phyloP scores from a whole-genome alignment of 2,329 filamentous ascomycete genomes.

The Xylariaceae sp. region DNA sequence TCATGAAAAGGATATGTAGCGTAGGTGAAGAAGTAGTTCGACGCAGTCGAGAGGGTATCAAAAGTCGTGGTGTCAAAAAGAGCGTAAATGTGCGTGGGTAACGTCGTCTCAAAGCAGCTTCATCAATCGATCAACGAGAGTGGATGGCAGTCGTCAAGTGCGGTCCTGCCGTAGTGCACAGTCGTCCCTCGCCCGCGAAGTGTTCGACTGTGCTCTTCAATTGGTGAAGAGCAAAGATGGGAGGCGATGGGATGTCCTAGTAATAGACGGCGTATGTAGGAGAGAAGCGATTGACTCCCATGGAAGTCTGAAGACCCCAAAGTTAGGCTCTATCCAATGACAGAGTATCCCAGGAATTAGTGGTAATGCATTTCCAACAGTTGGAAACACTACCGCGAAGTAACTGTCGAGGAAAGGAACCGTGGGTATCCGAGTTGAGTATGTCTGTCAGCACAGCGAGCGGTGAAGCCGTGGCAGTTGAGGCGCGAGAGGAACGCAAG shows the following conservation, averaged over 20 bases:
- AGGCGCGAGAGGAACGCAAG: constrained; percentile 1
- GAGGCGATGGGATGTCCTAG: constrained; percentile 8
- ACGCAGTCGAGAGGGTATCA: constrained; percentile 23
- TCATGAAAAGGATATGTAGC: no score
- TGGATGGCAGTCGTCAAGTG: constrained; percentile 19
- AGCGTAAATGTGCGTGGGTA: constrained; percentile 20
- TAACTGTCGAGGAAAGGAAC: no score
- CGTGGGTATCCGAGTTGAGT: no score
- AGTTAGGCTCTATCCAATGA: no score
- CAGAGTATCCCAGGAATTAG: no score
- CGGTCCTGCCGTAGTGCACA: constrained; percentile 43
- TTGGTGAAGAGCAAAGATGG: constrained; percentile 20
- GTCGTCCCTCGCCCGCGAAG: constrained; percentile 52
- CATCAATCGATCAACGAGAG: constrained; percentile 5
- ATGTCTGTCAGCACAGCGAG: neutral
- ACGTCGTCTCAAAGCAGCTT: constrained; percentile 23
- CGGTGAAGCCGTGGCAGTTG: constrained; percentile 1
- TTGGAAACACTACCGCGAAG: no score
- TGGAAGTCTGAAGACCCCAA: no score
- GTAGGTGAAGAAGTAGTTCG: constrained; percentile 5
- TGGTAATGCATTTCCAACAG: no score
- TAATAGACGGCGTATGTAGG: constrained; percentile 12
- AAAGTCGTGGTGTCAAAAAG: constrained; percentile 19
- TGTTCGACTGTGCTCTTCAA: constrained; percentile 39
- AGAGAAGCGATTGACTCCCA: constrained; percentile 16